Conservation (phyloP, 1,284 basidiomycete species). For the Boletus semigastroideus region DNA sequence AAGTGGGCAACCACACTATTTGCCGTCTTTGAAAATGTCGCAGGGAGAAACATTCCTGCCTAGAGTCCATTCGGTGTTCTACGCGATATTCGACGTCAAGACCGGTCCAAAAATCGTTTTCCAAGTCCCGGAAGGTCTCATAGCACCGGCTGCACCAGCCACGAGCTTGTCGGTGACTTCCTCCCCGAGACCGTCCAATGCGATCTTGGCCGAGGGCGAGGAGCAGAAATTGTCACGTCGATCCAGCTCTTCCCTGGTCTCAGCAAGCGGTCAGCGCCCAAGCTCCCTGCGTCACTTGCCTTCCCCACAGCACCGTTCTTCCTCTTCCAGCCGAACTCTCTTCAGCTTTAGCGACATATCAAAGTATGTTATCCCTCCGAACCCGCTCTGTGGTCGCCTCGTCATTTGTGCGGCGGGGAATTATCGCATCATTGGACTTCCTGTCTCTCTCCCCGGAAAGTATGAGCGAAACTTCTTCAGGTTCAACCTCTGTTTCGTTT, state of each 20-base stretch:
- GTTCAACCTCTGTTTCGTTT: conserved; percentile 97
- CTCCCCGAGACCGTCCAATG: conserved; percentile 48
- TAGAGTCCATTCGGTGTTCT: conserved; percentile 84
- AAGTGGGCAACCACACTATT: not conserved
- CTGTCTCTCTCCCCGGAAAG: conserved; percentile 68
- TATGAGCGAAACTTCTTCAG: conserved; percentile 89
- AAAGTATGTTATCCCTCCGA: conserved; percentile 92
- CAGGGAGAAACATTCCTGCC: conserved; percentile 71
- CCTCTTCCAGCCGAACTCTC: conserved; percentile 53
- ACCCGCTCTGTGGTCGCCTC: conserved; percentile 84
- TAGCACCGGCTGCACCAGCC: conserved; percentile 42
- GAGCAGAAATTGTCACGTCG: conserved; percentile 39
- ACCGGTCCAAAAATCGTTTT: conserved; percentile 85
- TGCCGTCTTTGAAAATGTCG: conserved; percentile 41
- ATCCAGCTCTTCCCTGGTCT: conserved; percentile 48
- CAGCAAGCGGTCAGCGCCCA: conserved; percentile 41
- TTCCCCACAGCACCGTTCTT: conserved; percentile 51
- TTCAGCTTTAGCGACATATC: conserved; percentile 92
- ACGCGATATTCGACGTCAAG: conserved; percentile 80
- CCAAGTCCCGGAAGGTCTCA: conserved; percentile 88
- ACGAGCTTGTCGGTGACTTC: conserved; percentile 37
- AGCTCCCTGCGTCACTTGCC: conserved; percentile 42
- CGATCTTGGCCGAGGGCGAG: conserved; percentile 40
- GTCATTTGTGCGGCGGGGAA: conserved; percentile 75
- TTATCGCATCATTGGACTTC: conserved; percentile 87